Evolutionary conservation across 495 filamentous ascomycete genomes (phyloP).

Genomic region (Hyaloscypha finlandica): DNA sequence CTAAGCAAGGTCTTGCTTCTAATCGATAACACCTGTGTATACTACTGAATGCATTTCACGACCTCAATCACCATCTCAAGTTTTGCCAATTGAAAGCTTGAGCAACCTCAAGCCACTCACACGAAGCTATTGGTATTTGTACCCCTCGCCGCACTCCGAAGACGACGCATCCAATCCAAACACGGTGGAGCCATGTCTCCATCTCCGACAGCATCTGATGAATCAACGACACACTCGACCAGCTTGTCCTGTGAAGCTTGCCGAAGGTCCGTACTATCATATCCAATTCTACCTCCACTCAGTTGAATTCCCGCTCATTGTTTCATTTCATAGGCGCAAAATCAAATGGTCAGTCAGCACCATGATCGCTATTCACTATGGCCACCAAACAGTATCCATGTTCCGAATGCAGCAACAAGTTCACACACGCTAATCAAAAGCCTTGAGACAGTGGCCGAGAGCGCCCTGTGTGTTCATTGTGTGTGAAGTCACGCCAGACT

Average conservation of each 20-base stretch:
- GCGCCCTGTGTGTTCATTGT: conserved; percentile 7
- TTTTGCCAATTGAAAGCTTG: too few relatives aligned
- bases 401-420: not conserved
- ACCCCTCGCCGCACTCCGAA: not conserved
- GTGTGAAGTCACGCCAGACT: not conserved
- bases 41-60: too few relatives aligned
- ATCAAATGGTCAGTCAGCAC: conserved; percentile 8
- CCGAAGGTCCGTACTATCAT: not conserved
- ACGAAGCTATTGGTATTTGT: too few relatives aligned
- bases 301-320: not conserved
- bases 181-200: not conserved
- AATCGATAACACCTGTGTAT: too few relatives aligned
- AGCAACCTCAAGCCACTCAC: too few relatives aligned
- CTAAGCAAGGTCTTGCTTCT: too few relatives aligned
- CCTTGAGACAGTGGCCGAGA: conserved; percentile 1
- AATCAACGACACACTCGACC: not conserved
- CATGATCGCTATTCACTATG: not conserved
- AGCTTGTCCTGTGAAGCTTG: conserved; percentile 3
- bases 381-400: not conserved
- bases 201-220: not conserved
- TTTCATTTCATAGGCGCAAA: conserved; percentile 1
- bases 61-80: too few relatives aligned
- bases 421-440: not conserved
- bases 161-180: not conserved
- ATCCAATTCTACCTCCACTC: not conserved